phyloP scores from a whole-genome alignment of 1,284 basidiomycete genomes.

The Sparassis latifolia region DNA sequence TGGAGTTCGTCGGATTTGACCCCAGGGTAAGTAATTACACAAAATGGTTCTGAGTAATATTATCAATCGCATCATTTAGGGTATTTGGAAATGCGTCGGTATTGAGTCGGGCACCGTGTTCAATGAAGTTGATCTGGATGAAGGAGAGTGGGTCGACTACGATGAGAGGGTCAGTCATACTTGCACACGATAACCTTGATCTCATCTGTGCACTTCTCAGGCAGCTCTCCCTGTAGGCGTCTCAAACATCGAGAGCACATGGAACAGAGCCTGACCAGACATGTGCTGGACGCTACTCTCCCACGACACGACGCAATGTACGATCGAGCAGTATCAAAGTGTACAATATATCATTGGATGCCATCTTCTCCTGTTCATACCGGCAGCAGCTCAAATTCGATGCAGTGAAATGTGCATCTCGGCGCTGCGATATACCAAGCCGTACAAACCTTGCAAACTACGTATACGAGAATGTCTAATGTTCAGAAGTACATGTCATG shows the following conservation, averaged over 20 bases:
- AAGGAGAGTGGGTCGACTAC: slow-evolving; percentile 74
- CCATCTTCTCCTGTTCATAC: background rate
- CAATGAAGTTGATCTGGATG: slow-evolving; percentile 53
- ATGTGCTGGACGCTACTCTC: background rate
- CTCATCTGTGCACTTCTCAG: slow-evolving; percentile 30
- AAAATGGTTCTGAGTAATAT: background rate
- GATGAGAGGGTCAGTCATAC: slow-evolving; percentile 63
- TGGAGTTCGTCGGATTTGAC: slow-evolving; percentile 71
- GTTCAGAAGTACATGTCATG: background rate
- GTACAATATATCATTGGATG: background rate
- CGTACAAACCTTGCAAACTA: background rate
- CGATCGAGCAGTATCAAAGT: background rate
- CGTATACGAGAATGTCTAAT: background rate
- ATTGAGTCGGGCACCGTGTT: slow-evolving; percentile 46
- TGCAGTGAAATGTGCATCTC: background rate
- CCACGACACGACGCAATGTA: background rate
- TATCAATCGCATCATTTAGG: slow-evolving; percentile 32
- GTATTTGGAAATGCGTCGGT: slow-evolving; percentile 68
- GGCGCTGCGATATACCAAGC: background rate
- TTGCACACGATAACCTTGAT: background rate
- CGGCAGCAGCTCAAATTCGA: background rate
- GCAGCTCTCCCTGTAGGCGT: slow-evolving; percentile 57
- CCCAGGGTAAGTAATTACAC: slow-evolving; percentile 38
- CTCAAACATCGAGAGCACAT: slow-evolving; percentile 53
- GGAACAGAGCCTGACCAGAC: slow-evolving; percentile 47